Evolutionary conservation across 2,329 filamentous ascomycete genomes (phyloP), one percentile per base, ranked within the genome.

Genomic region (Boeremia exigua): DNA sequence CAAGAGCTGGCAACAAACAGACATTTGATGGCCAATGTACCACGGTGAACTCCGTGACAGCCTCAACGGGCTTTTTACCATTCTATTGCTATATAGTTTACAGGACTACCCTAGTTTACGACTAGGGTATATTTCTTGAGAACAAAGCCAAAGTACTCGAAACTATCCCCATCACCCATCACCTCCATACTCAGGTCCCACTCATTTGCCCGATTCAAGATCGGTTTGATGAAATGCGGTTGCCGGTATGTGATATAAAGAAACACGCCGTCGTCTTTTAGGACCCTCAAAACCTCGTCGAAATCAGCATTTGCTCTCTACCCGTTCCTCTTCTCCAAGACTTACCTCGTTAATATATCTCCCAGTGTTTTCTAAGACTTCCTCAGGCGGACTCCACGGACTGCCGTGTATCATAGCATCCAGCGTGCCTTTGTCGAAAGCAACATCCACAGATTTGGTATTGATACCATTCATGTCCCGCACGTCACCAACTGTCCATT

Each of bases 381-480:
- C 78, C 6, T 77, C 73, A 0, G 81, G 82, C 1, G 82, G 83
- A 56, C 72, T 79, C 82, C 82, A 85, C 0, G 78, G 79, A 58
- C 78, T 82, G 2, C 83, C 82, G 61, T 82, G 75, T 29, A 85
- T 81, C 79, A 85, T 83, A 40, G 80, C 81, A 68, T 85, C 82
- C 3, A 85, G 70, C 1, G 82, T 85, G 3, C 78, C 78, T 66
- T 86, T 86, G 60, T 85, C 82, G 59, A 88, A 84, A 10, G 83
- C 83, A 6, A 86, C 76, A 61, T 84, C 81, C 34, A 87, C 66
- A 0, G 77, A 79, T 1, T 56, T 63, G 29, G 76, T 69, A 0
- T 71, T 63, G 0, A 84, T 61, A 1, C 67, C 65, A 8, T 68
- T 62, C 77, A 87, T 80, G 32, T 81, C 60, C 6, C 84, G 79